These are phyloP conservation scores for Phytophthora idaei DNA, from an alignment of 352 stramenopile species.

Conservation along the genomic window DNA sequence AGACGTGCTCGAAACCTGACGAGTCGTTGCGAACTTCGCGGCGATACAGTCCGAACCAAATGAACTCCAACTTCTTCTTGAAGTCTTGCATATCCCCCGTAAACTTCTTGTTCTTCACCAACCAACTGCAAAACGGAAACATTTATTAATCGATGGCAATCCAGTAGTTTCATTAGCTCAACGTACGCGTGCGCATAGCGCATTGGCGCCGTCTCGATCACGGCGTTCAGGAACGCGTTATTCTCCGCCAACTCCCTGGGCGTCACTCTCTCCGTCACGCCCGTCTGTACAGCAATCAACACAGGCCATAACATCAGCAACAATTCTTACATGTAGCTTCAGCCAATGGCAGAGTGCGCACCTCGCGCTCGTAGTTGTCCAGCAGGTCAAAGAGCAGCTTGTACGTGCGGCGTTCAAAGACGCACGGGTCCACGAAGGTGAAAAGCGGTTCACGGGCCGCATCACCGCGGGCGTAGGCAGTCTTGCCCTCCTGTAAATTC, in stretches of 20 bases:
- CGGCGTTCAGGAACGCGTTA: constrained; percentile 90
- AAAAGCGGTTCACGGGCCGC: constrained; percentile 91
- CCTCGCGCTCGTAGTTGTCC: constrained; percentile 88
- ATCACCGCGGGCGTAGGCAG: constrained; percentile 89
- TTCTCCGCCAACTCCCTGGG: constrained; percentile 90
- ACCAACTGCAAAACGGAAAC: constrained; percentile 50
- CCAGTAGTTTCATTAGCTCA: constrained; percentile 1
- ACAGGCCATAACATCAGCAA: constrained; percentile 5
- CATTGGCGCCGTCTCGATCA: constrained; percentile 93
- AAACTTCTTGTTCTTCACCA: constrained; percentile 89
- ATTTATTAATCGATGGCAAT: background rate
- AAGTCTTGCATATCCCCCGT: constrained; percentile 72
- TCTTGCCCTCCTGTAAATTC: constrained; percentile 94
- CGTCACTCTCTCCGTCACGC: constrained; percentile 88
- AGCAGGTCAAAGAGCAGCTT: constrained; percentile 91
- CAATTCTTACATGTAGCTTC: background rate
- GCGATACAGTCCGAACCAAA: constrained; percentile 96
- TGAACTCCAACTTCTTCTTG: constrained; percentile 92
- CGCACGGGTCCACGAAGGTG: constrained; percentile 79
- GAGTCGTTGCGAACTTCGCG: constrained; percentile 89
- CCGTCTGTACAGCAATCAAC: constrained; percentile 51
- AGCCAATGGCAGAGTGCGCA: constrained; percentile 25
- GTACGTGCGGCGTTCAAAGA: constrained; percentile 93
- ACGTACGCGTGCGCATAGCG: constrained; percentile 92
- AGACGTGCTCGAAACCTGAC: constrained; percentile 97